phyloP scores from a whole-genome alignment of 208 protist genomes.

The Trichomonas gallinae region DNA sequence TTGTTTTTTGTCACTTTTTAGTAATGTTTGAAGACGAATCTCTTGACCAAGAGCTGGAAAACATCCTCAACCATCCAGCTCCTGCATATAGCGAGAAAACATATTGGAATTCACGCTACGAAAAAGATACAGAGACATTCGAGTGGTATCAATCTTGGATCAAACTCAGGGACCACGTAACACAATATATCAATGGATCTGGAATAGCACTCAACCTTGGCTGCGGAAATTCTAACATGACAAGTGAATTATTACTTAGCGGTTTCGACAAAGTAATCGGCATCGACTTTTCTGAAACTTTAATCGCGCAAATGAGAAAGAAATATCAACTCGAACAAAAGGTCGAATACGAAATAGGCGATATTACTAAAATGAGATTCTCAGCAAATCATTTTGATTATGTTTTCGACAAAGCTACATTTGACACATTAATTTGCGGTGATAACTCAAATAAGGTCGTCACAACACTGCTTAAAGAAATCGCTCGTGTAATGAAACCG shows the following conservation, averaged over 20 bases:
- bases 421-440: neutral
- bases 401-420: neutral
- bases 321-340: neutral
- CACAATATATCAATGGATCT: neutral
- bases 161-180: neutral
- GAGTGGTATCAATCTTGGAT: neutral
- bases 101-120: neutral
- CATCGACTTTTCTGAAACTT: neutral
- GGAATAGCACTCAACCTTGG: neutral
- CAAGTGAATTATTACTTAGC: neutral
- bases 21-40: neutral
- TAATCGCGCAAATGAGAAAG: neutral
- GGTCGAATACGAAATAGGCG: neutral
- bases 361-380: neutral
- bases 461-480: neutral
- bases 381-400: neutral
- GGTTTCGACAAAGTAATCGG: neutral
- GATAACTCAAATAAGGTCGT: neutral
- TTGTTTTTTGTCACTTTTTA: neutral
- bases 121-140: neutral
- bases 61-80: neutral
- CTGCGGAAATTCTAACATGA: neutral
- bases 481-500: neutral
- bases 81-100: neutral
- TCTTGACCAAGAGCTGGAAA: neutral